These are phyloP conservation scores for Pseudogymnoascus destructans DNA, from an alignment of 2,329 filamentous ascomycete genomes.

Conservation along the genomic window DNA sequence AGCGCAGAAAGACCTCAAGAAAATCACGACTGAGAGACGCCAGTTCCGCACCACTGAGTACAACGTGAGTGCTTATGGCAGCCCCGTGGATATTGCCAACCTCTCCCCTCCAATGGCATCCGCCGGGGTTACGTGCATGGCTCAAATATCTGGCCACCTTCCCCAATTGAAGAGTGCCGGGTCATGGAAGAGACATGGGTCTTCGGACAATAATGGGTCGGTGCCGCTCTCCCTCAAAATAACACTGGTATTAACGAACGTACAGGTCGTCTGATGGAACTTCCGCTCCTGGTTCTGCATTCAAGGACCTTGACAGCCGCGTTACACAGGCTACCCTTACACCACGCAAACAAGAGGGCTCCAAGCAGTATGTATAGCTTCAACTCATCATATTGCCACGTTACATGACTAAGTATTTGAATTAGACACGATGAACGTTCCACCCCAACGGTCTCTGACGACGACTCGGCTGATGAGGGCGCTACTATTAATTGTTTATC, in stretches of 20 bases:
- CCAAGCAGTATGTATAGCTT: background rate
- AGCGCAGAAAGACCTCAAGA: constrained; percentile 90
- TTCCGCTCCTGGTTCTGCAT: constrained; percentile 17
- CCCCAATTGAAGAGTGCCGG: constrained; percentile 20
- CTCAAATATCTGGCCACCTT: constrained; percentile 24
- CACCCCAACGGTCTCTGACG: constrained; percentile 24
- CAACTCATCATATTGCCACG: background rate
- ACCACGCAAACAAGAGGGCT: background rate
- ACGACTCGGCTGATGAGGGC: constrained; percentile 24
- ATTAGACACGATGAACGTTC: background rate
- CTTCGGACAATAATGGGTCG: constrained; percentile 17
- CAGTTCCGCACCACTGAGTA: constrained; percentile 96
- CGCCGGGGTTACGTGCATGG: constrained; percentile 22
- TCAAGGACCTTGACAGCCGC: constrained; percentile 24
- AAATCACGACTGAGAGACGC: constrained; percentile 85
- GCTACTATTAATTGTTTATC: constrained; percentile 24
- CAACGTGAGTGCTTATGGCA: constrained; percentile 59
- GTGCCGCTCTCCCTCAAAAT: background rate
- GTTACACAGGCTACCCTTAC: background rate
- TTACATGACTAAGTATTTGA: background rate
- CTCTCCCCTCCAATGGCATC: constrained; percentile 35
- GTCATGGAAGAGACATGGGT: constrained; percentile 25
- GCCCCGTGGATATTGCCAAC: constrained; percentile 28
- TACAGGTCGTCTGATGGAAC: constrained; percentile 12
- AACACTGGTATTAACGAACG: background rate